A percentile compares a stretch with the other conserved stretches of the same genome.
Conservation (phyloP, 129 eudicot genomes). For the Silybum marianum region DNA sequence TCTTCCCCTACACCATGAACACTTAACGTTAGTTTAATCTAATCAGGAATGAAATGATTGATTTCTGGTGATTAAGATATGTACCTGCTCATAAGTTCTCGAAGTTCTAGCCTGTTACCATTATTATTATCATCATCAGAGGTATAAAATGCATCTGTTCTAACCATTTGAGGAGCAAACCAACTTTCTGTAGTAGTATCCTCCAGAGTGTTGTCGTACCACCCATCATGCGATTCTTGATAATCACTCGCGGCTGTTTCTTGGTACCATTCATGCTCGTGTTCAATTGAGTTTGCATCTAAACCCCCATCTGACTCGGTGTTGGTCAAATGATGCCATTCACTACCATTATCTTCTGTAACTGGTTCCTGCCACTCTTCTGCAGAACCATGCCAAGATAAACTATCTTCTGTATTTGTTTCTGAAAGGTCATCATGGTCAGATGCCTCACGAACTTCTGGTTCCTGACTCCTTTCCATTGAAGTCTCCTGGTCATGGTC, state of each 20-base stretch:
- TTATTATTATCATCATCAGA: constrained; percentile 59
- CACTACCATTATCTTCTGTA: constrained; percentile 39
- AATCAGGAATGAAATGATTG: neutral
- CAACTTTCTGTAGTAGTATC: constrained; percentile 44
- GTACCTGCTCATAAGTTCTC: constrained; percentile 81
- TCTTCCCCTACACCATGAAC: constrained; percentile 59
- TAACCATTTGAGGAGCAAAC: constrained; percentile 35
- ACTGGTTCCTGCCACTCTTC: constrained; percentile 49
- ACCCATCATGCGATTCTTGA: constrained; percentile 46
- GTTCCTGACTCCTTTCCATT: constrained; percentile 19
- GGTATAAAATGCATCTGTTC: constrained; percentile 42
- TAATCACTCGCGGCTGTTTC: constrained; percentile 23
- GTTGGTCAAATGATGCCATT: constrained; percentile 33
- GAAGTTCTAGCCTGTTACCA: constrained; percentile 52
- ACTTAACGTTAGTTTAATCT: neutral
- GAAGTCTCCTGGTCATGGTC: neutral
- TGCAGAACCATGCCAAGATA: constrained; percentile 30
- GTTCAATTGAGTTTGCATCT: constrained; percentile 39
- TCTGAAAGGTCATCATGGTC: constrained; percentile 26
- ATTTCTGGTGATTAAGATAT: neutral
- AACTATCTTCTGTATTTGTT: constrained; percentile 20
- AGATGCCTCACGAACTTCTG: constrained; percentile 32
- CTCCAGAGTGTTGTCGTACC: constrained; percentile 41
- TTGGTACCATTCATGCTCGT: constrained; percentile 39
- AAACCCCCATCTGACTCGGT: constrained; percentile 29